Evolutionary conservation across 306 rosid species (phyloP), one percentile per base, ranked within the genome.

Genomic region (Macrotyloma uniflorum): DNA sequence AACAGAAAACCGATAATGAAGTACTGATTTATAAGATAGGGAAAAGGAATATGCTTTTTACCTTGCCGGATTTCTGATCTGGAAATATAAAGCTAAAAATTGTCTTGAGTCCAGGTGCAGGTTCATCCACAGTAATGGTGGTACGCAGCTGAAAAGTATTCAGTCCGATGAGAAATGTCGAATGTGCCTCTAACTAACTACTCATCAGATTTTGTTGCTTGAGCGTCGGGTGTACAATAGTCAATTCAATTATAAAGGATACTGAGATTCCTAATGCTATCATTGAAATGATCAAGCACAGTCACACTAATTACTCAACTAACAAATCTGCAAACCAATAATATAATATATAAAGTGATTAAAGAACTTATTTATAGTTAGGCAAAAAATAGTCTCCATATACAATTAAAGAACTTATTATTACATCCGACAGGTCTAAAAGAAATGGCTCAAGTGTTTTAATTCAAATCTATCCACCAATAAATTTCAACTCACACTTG

Each of bases 51-150:
- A 72, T 24, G 71, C 12, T 67, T 43, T 70, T 72, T 80, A 94
- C 98, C 97, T 89, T 94, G 75, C 92, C 98, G 79, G 97, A 92
- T 82, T 87, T 92, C 87, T 94, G 97, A 68, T 94, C 97, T 33
- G 98, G 97, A 67, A 85, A 87, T 74, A 84, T 86, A 43, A 95
- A 90, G 85, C 98, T 92, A 47, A 95, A 86, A 80, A 91, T 92
- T 36, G 98, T 59, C 89, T 95, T 95, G 54, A 95, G 85, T 65
- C 98, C 98, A 80, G 97, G 97, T 46, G 97, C 97, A 16, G 93
- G 90, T 70, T 95, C 98, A 63, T 95, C 97, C 83, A 89, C 84
- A n/a, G 98, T 95, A 74, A 95, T 46, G 38, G 95, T 95, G 55
- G 97, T 87, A 38, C 74, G 90, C 30, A 95, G 87, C 98, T 95